Conservation (phyloP, 176 grass and related monocot species). For the Guadua angustifolia region DNA sequence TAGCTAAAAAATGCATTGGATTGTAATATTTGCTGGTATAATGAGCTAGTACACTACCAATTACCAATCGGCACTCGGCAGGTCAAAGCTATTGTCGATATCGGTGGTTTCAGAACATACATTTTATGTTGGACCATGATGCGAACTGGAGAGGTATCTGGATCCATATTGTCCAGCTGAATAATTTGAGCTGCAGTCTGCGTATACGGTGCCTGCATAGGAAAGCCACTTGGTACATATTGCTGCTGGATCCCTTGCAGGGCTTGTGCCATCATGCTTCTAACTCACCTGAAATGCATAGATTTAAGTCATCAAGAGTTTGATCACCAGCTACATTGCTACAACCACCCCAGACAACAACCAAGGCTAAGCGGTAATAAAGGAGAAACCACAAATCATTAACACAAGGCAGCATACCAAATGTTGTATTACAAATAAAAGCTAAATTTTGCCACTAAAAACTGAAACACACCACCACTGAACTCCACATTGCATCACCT, state of each 20-base stretch:
- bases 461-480: not conserved
- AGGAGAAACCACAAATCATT: not conserved
- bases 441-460: not conserved
- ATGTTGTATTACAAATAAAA: not conserved
- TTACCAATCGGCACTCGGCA: not conserved
- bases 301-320: not conserved
- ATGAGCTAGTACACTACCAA: not conserved
- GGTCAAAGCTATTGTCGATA: not conserved
- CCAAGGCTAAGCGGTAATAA: not conserved
- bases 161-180: constrained; percentile 45
- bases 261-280: constrained; percentile 48
- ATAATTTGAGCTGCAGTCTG: constrained; percentile 6
- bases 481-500: not conserved
- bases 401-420: not conserved
- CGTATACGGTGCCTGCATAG: not conserved
- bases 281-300: constrained; percentile 35
- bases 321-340: not conserved
- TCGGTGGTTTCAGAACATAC: constrained; percentile 33
- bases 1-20: not conserved
- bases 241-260: constrained; percentile 46
- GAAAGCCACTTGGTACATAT: constrained; percentile 24
- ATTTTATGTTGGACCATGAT: constrained; percentile 30
- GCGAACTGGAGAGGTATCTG: constrained; percentile 17
- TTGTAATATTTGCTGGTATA: not conserved
- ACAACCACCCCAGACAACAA: not conserved